phyloP scores from a whole-genome alignment of 2,329 filamentous ascomycete species.

The Microsporum ferrugineum region DNA sequence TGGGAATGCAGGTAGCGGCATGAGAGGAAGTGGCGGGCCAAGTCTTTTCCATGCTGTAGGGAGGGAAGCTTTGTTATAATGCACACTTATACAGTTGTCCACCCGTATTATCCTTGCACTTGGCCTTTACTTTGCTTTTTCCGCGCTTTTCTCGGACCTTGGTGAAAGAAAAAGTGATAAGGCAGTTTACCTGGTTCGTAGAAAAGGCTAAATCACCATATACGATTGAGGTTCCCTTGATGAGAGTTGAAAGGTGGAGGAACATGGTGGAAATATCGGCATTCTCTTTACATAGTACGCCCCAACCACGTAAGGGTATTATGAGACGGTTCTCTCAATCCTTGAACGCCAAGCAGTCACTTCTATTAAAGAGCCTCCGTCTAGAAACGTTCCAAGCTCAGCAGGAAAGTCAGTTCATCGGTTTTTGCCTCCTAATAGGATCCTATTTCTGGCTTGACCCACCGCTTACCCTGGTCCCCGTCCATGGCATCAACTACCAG shows the following conservation, averaged over 20 bases:
- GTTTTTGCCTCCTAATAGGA: background rate
- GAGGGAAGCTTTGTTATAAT: background rate
- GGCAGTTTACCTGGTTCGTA: background rate
- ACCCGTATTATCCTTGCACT: background rate
- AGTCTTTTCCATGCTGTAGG: conserved; percentile 3
- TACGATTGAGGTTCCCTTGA: background rate
- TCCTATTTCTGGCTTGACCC: background rate
- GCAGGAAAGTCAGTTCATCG: background rate
- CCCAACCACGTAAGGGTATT: background rate
- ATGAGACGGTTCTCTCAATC: background rate
- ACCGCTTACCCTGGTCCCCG: background rate
- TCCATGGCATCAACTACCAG: background rate
- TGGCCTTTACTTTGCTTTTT: conserved; percentile 2
- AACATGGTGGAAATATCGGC: background rate
- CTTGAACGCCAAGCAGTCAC: background rate
- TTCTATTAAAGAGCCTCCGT: background rate
- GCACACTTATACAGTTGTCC: background rate
- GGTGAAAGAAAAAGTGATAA: background rate
- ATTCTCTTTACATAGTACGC: background rate
- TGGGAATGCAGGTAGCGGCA: background rate
- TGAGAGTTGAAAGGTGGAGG: background rate
- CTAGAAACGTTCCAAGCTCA: background rate
- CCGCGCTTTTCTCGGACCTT: background rate
- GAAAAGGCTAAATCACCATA: background rate
- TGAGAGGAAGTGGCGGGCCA: conserved; percentile 9